These are phyloP conservation scores for Avena atlantica DNA, from an alignment of 176 grass and related monocot genomes.

Conservation along the genomic window DNA sequence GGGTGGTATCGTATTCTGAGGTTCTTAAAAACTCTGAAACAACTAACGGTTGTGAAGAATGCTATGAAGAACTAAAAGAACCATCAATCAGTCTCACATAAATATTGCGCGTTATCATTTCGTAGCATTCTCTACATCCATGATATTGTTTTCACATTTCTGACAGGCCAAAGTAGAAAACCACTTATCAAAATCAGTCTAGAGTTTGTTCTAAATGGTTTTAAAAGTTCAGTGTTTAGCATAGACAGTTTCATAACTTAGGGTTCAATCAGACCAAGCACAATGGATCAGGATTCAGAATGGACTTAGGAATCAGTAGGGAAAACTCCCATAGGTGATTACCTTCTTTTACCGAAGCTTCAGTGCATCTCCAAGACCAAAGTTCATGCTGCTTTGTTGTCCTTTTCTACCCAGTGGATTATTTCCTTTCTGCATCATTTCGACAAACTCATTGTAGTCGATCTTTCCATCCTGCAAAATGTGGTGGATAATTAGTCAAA, in stretches of 20 bases:
- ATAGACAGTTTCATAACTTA: background rate
- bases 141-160: background rate
- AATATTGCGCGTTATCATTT: background rate
- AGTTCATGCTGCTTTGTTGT: slow-evolving; percentile 59
- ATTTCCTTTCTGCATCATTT: slow-evolving; percentile 86
- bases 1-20: background rate
- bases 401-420: slow-evolving; percentile 58
- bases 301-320: background rate
- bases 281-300: slow-evolving; percentile 15
- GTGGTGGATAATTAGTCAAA: slow-evolving; percentile 24
- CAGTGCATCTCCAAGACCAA: slow-evolving; percentile 73
- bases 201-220: background rate
- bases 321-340: slow-evolving; percentile 11
- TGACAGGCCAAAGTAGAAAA: background rate
- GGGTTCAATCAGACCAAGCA: background rate
- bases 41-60: background rate
- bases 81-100: background rate
- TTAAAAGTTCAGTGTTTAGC: background rate
- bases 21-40: background rate
- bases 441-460: slow-evolving; percentile 81
- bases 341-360: slow-evolving; percentile 71
- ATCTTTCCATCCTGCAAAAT: slow-evolving; percentile 66
- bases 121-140: background rate
- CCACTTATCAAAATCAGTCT: background rate
- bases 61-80: background rate